Percentiles rank a stretch among this genome's conserved stretches.
These are phyloP conservation scores for Camellia granthamiana DNA, from an alignment of 148 eudicot species.

Conservation along the genomic window DNA sequence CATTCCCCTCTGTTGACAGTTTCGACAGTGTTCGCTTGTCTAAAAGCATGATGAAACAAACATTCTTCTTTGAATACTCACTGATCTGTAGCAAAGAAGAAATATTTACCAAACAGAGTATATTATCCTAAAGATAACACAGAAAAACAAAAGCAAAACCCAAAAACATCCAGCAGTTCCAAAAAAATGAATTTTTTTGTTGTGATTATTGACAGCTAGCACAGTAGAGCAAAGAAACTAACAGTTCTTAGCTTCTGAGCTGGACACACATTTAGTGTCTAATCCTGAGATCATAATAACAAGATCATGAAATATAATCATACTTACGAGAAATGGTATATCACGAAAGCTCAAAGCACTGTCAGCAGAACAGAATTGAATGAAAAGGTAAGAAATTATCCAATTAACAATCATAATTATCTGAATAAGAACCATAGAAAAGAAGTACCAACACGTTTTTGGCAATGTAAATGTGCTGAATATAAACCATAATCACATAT, in stretches of 20 bases:
- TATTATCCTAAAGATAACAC: not conserved
- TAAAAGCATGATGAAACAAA: conserved; percentile 90
- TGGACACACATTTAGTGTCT: no score
- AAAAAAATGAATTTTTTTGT: not conserved
- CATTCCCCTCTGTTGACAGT: conserved; percentile 64
- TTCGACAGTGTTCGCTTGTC: conserved; percentile 70
- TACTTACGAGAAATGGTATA: no score
- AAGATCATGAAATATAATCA: no score
- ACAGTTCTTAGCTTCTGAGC: not conserved
- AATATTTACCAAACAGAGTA: not conserved
- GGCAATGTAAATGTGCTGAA: no score
- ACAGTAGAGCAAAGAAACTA: not conserved
- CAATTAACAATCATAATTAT: no score
- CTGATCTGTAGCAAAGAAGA: conserved; percentile 52
- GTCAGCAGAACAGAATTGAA: no score
- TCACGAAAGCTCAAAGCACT: no score
- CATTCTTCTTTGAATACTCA: conserved; percentile 27
- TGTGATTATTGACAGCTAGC: not conserved
- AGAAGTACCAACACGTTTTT: no score
- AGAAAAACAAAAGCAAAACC: not conserved
- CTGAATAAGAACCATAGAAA: no score
- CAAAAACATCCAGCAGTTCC: not conserved
- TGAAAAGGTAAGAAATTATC: no score
- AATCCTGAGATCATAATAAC: no score
- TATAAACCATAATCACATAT: no score